phyloP scores from a whole-genome alignment of 2,329 filamentous ascomycete genomes.

The Cordyceps tenuipes region DNA sequence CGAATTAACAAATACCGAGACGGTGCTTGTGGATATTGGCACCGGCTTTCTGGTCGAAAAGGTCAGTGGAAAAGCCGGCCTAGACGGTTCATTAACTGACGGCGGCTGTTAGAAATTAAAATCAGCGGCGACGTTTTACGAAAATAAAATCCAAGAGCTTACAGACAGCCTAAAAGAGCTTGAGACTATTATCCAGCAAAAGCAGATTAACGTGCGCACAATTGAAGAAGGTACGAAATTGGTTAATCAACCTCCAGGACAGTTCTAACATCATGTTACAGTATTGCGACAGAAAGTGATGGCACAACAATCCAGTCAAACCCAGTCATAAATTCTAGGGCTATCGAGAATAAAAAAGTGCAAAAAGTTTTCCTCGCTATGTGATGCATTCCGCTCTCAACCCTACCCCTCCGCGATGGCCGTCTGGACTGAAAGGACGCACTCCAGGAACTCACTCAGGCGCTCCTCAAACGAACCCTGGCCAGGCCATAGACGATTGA shows the following conservation, averaged over 20 bases:
- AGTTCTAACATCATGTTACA: slow-evolving; percentile 15
- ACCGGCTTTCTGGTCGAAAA: slow-evolving; percentile 96
- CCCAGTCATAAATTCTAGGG: not conserved
- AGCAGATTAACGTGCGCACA: slow-evolving; percentile 75
- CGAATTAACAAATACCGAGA: slow-evolving; percentile 61
- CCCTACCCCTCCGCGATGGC: not conserved
- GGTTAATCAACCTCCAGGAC: not conserved
- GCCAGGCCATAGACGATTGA: slow-evolving; percentile 25
- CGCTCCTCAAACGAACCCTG: slow-evolving; percentile 20
- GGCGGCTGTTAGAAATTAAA: slow-evolving; percentile 35
- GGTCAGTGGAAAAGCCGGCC: slow-evolving; percentile 31
- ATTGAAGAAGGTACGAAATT: slow-evolving; percentile 69
- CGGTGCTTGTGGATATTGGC: slow-evolving; percentile 83
- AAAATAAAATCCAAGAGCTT: slow-evolving; percentile 46
- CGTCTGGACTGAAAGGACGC: slow-evolving; percentile 17
- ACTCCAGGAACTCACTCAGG: slow-evolving; percentile 23
- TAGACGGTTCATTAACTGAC: not conserved
- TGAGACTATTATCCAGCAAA: slow-evolving; percentile 52
- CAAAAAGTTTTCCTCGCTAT: not conserved
- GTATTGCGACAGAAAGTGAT: slow-evolving; percentile 32
- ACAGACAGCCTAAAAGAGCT: slow-evolving; percentile 46
- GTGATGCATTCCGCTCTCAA: not conserved
- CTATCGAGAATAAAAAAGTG: not conserved
- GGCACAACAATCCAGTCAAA: slow-evolving; percentile 14
- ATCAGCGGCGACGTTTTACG: slow-evolving; percentile 48